Percentiles rank a stretch among this genome's conserved stretches.
Conservation (phyloP, 2,329 filamentous ascomycete species). For the Raffaelea ambrosiae region DNA sequence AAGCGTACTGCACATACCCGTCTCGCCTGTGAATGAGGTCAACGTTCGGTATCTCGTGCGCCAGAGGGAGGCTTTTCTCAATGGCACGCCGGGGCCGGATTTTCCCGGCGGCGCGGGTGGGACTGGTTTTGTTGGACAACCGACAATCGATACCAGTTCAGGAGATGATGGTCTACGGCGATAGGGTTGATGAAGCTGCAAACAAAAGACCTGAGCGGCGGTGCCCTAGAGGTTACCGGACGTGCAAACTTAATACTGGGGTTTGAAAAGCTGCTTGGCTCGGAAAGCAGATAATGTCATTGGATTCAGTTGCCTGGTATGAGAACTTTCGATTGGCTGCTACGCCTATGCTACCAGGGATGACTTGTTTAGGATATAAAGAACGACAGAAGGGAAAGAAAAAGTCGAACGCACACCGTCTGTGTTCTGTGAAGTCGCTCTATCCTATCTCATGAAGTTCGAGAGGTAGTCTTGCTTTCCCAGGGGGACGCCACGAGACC, state of each 20-base stretch:
- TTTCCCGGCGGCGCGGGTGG: conserved; percentile 68
- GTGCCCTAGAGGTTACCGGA: conserved; percentile 27
- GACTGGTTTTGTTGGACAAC: conserved; percentile 39
- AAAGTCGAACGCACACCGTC: too few relatives aligned
- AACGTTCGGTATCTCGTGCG: conserved; percentile 64
- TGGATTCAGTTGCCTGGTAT: too few relatives aligned
- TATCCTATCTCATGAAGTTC: conserved; percentile 9
- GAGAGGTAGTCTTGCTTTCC: conserved; percentile 49
- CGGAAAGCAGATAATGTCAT: too few relatives aligned
- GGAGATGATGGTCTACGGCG: conserved; percentile 29
- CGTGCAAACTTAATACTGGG: conserved; percentile 37
- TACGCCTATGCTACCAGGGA: too few relatives aligned
- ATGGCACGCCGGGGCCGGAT: conserved; percentile 60
- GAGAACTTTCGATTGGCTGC: too few relatives aligned
- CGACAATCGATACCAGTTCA: conserved; percentile 27
- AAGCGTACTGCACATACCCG: conserved; percentile 82
- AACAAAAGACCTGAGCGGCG: conserved; percentile 17
- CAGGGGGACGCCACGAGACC: conserved; percentile 46
- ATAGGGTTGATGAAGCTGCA: conserved; percentile 36
- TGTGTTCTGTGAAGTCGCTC: too few relatives aligned
- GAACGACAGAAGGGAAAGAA: too few relatives aligned
- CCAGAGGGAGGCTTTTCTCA: conserved; percentile 63
- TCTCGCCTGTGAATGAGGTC: conserved; percentile 67
- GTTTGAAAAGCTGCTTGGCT: conserved; percentile 23
- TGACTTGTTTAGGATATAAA: too few relatives aligned